These are phyloP conservation scores for Gracilaria gracilis DNA, from an alignment of 23 red algal species.

Conservation along the genomic window DNA sequence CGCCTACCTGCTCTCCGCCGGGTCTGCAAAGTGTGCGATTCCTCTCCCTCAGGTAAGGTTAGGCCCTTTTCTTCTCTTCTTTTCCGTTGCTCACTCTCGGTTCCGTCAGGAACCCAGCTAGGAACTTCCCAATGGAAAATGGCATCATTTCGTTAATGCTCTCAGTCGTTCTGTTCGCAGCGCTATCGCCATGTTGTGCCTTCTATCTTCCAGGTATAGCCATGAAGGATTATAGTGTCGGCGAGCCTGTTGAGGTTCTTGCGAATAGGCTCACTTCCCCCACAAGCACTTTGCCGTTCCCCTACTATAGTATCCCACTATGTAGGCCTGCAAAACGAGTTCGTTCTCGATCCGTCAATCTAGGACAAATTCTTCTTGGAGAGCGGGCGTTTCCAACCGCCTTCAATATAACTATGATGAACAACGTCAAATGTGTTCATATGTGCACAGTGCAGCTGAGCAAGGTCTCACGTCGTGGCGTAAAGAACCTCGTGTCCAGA, in stretches of 20 bases:
- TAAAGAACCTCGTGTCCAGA: constrained; percentile 50
- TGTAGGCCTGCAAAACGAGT: constrained; percentile 47
- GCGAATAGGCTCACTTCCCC: constrained; percentile 88
- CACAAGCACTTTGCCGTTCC: constrained; percentile 82
- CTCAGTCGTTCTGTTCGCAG: not conserved
- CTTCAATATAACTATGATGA: constrained; percentile 85
- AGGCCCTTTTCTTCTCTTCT: not conserved
- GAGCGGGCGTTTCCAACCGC: constrained; percentile 85
- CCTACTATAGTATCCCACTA: constrained; percentile 89
- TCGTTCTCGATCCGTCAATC: constrained; percentile 66
- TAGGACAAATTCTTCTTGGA: constrained; percentile 93
- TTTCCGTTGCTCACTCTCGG: not conserved
- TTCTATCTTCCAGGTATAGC: constrained; percentile 95
- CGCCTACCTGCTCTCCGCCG: too few species aligned
- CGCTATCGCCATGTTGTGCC: not conserved
- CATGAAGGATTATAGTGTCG: constrained; percentile 82
- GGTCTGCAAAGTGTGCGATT: too few species aligned
- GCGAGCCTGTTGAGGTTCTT: constrained; percentile 74
- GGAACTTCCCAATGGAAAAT: not conserved
- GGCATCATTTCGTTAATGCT: not conserved
- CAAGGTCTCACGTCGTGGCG: constrained; percentile 5
- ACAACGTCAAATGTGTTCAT: constrained; percentile 65
- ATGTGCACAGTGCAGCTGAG: constrained; percentile 70
- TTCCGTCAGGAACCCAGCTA: not conserved
- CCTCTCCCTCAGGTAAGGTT: too few species aligned